Conservation (phyloP, 2,329 filamentous ascomycete species). For the Xylaria sp. region DNA sequence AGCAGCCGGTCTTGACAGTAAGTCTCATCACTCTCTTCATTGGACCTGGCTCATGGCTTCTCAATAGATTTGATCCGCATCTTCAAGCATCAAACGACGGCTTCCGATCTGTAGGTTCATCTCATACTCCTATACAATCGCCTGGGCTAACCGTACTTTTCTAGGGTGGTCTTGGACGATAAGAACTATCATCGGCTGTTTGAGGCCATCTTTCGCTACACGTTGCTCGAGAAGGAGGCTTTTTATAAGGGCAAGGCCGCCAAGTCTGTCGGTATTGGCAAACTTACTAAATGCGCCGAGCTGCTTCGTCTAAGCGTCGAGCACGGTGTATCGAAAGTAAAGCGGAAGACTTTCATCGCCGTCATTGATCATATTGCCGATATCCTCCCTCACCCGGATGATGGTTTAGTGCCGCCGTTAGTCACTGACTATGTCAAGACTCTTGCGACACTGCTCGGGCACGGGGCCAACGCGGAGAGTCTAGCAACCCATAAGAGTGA, state of each 20-base stretch:
- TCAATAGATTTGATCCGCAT: constrained; percentile 28
- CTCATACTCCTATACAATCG: not conserved
- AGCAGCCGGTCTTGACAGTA: constrained; percentile 28
- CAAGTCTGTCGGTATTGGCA: constrained; percentile 35
- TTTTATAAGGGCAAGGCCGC: constrained; percentile 51
- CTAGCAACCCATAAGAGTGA: constrained; percentile 52
- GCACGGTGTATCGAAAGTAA: constrained; percentile 62
- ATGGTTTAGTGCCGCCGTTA: constrained; percentile 63
- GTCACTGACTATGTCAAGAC: constrained; percentile 73
- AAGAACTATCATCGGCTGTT: constrained; percentile 77
- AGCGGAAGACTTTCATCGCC: constrained; percentile 70
- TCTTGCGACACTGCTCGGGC: constrained; percentile 63
- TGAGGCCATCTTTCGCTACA: constrained; percentile 70
- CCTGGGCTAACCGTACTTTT: not conserved
- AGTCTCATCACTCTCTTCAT: not conserved
- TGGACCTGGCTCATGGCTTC: constrained; percentile 3
- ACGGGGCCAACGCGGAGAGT: constrained; percentile 74
- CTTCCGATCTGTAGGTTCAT: constrained; percentile 25
- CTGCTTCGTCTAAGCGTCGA: constrained; percentile 68
- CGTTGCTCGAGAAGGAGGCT: constrained; percentile 59
- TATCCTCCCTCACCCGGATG: constrained; percentile 57
- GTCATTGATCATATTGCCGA: constrained; percentile 79
- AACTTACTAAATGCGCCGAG: constrained; percentile 64
- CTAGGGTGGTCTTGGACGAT: constrained; percentile 52
- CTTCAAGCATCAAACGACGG: constrained; percentile 28